phyloP scores from a whole-genome alignment of 306 rosid genomes.

The Acmispon strigosus region DNA sequence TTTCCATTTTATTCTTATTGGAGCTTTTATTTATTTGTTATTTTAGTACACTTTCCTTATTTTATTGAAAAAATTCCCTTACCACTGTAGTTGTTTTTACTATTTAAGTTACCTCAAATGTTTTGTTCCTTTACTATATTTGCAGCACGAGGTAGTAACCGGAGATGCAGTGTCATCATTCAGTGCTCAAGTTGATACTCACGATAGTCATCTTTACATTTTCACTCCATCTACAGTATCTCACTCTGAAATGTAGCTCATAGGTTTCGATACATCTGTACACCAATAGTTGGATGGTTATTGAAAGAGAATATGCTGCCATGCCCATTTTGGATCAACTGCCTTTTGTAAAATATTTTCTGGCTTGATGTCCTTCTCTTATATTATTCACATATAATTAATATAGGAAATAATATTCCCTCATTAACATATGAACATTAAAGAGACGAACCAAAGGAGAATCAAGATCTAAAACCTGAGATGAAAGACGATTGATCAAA shows the following conservation, averaged over 20 bases:
- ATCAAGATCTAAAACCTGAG: no score
- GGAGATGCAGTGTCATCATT: slow-evolving; percentile 56
- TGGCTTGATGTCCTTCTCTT: no score
- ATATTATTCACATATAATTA: no score
- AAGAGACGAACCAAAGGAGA: no score
- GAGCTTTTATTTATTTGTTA: background rate
- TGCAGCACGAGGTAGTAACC: slow-evolving; percentile 62
- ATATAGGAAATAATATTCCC: no score
- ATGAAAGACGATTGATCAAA: no score
- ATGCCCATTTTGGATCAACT: background rate
- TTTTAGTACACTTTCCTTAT: background rate
- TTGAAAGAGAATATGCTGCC: background rate
- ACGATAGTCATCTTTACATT: slow-evolving; percentile 47
- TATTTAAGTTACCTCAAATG: background rate
- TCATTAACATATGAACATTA: no score
- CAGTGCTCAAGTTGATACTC: slow-evolving; percentile 56
- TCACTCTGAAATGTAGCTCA: slow-evolving; percentile 27
- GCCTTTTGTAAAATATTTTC: no score
- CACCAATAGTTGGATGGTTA: background rate
- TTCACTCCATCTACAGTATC: slow-evolving; percentile 43
- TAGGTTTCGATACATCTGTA: background rate
- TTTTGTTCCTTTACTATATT: slow-evolving; percentile 12
- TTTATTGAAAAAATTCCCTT: background rate
- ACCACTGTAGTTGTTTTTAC: background rate
- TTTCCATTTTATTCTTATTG: background rate